A percentile compares a stretch with the other conserved stretches of the same genome.
phyloP scores from a whole-genome alignment of 768 basidiomycete species.

The Tylopilus vinaceipallidus region DNA sequence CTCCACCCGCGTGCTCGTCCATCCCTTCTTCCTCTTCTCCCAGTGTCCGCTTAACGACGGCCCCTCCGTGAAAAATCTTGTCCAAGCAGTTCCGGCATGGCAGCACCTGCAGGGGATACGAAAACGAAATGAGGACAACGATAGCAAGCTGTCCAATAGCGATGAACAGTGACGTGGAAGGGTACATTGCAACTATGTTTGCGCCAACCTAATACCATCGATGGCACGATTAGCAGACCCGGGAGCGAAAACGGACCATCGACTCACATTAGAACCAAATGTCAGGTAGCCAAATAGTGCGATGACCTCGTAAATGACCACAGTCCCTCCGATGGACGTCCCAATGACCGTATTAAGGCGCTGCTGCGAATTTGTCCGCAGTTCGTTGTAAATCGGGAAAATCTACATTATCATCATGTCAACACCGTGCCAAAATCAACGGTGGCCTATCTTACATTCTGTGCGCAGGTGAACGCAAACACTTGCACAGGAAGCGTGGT shows the following conservation, averaged over 20 bases:
- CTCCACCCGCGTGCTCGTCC: slow-evolving; percentile 53
- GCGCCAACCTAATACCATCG: slow-evolving; percentile 61
- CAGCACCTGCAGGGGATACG: slow-evolving; percentile 92
- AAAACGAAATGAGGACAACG: slow-evolving; percentile 84
- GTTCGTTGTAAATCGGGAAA: slow-evolving; percentile 93
- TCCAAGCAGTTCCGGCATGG: slow-evolving; percentile 91
- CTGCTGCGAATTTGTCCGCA: slow-evolving; percentile 72
- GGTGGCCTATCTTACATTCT: slow-evolving; percentile 62
- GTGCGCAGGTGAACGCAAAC: slow-evolving; percentile 89
- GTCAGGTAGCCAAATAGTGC: slow-evolving; percentile 89
- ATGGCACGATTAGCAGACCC: slow-evolving; percentile 2
- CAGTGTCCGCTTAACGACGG: slow-evolving; percentile 35
- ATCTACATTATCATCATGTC: slow-evolving; percentile 53
- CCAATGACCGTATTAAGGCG: slow-evolving; percentile 89
- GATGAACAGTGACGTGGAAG: slow-evolving; percentile 86
- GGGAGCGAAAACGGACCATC: background rate
- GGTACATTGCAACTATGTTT: slow-evolving; percentile 95
- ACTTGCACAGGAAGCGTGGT: slow-evolving; percentile 92
- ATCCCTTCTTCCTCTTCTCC: slow-evolving; percentile 49
- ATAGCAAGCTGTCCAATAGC: slow-evolving; percentile 93
- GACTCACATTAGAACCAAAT: slow-evolving; percentile 77
- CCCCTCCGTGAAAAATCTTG: slow-evolving; percentile 69
- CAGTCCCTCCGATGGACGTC: slow-evolving; percentile 81
- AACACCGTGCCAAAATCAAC: slow-evolving; percentile 1
- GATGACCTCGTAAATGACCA: slow-evolving; percentile 84